Base-by-base conservation (phyloP, 1,139 yeast genomes). In the Suhomyces anneliseae region DNA sequence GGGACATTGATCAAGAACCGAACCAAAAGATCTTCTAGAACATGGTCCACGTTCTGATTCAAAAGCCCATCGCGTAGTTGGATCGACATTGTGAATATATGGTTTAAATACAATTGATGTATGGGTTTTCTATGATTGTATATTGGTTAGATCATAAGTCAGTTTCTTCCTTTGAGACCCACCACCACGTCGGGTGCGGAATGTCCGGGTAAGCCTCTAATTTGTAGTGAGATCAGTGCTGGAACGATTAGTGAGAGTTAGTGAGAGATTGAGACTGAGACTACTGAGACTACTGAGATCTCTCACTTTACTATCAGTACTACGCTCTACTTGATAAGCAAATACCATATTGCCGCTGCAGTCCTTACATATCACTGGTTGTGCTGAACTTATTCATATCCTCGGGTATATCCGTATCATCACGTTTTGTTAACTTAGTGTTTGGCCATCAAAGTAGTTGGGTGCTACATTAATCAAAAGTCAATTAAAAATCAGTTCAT, bases 1-100 rank as follows among this genome's bases (percentile, higher is more conserved):
- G 99, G 98, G 44, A 93, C 87, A 70, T 93, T 95, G 51, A 92
- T 82, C 46, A 95, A 84, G 62, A 95, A 95, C 52, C 99, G 76
- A 42, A 90, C 98, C 36, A 90, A 75, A 38, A 93, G 73, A 62
- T 93, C 99, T 62, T 90, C 97, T 45, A 93, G 74, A 9, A 85
- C 90, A 54, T 86, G 81, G 60, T 87, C 93, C 41, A 90, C 73
- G 19, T 92, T 75, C 58, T 78, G 82, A 56, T 71, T 72, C 44
- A 71, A 70, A 63, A 80, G 75, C 44, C 85, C 85, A 59, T 79
- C 80, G 60, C 79, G 71, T 60, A 81, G 68, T 51, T 73, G 76
- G 55, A 81, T 78, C 38, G 85, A 80, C 85, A 81, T 81, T 37
- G 41, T 44, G 48, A 32, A 43, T 32, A 24, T 40, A 19, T 40